phyloP scores from a whole-genome alignment of 768 basidiomycete genomes.

The Cyathus striatus region DNA sequence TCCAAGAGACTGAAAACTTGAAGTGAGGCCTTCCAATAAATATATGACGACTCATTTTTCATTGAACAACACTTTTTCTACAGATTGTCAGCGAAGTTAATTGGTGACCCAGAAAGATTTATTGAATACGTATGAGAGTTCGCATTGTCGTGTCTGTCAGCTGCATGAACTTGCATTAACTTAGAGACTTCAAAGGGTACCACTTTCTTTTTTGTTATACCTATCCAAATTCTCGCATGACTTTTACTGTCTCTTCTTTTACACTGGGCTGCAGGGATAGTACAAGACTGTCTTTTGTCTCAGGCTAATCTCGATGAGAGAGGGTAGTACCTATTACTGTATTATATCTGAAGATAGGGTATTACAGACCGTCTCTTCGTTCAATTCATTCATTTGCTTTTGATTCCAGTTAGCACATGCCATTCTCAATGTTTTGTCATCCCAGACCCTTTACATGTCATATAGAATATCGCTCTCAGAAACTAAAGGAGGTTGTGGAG shows the following conservation, averaged over 20 bases:
- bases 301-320: constrained; percentile 22
- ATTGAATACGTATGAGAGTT: background rate
- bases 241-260: too few species aligned
- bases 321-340: constrained; percentile 28
- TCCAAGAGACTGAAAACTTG: constrained; percentile 11
- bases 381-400: background rate
- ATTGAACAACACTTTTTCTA: background rate
- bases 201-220: constrained; percentile 10
- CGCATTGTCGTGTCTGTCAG: background rate
- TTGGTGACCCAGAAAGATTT: background rate
- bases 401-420: constrained; percentile 4
- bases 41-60: background rate
- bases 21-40: constrained; percentile 3
- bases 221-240: too few species aligned
- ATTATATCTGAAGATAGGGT: constrained; percentile 25
- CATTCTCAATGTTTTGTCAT: background rate
- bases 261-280: too few species aligned
- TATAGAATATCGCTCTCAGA: background rate
- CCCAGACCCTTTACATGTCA: background rate
- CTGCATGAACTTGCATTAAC: constrained; percentile 16
- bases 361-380: constrained; percentile 16
- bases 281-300: too few species aligned
- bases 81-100: background rate
- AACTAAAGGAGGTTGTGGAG: background rate
- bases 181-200: constrained; percentile 18